Evolutionary conservation across 2,329 filamentous ascomycete species (phyloP), one percentile per base, ranked within the genome.

Genomic region (Claviceps purpurea): DNA sequence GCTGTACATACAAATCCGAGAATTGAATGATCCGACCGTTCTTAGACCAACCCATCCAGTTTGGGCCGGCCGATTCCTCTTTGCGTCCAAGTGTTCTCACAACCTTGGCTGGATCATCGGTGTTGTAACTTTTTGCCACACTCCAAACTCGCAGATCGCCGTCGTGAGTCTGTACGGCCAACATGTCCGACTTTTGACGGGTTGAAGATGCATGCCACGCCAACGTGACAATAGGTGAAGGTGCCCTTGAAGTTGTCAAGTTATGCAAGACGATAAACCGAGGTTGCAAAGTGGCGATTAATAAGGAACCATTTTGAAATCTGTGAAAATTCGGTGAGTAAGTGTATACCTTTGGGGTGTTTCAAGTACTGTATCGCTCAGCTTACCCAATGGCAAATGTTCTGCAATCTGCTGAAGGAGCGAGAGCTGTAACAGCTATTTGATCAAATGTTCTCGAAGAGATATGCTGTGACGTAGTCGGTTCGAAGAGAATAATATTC

Each of bases 31-130:
- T 89, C 58, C 90, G 85, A 41, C 93, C 93, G 71, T 95, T 97
- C 70, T 96, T 97, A 0, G 93, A 97, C 93, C 93, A 98, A 20
- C 83, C 86, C 75, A 96, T 90, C 93, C 93, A 98, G 65, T 95
- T 95, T 40, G 87, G n/a, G n/a, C n/a, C n/a, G n/a, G n/a, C n/a
- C n/a, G n/a, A n/a, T n/a, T n/a, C n/a, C n/a, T 95, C 89, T 7
- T 82, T 82, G 60, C 87, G 78, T 65, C 88, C 91, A 48, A 98
- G 72, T 30, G 94, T 84, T 56, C 93, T 79, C 54, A 97, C 94
- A 7, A 96, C 86, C 62, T 90, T 91, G 39, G 90, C 90, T 18
- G 84, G 77, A 59, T 95, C 86, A 47, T 77, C 81, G 60, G 78
- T 68, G 65, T 82, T 76, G 65, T 84, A 73, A 54, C 78, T 79